Evolutionary conservation across 2,329 filamentous ascomycete genomes (phyloP), one percentile per base, ranked within the genome.

Genomic region (Fusarium xylarioides): DNA sequence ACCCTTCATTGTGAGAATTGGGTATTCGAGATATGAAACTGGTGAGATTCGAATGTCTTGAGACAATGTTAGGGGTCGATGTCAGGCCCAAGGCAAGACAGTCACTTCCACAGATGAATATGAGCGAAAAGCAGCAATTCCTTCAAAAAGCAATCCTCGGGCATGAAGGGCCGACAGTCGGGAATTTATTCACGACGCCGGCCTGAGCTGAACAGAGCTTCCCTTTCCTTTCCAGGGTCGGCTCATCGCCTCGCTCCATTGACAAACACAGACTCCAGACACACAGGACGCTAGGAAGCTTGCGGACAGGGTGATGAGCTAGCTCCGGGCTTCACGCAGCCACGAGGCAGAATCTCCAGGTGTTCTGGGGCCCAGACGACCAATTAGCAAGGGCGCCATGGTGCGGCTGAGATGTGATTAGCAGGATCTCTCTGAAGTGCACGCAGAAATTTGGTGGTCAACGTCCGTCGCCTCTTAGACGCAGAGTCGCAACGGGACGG

Each of bases 351-450:
- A 77, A 60, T 61, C 43, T 44, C 55, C 42, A 44, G 50, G 32
- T 54, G 11, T 40, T 34, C 57, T 64, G 54, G 35, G 30, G 47
- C 28, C 28, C 32, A 46, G 23, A 52, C 7, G 40, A 18, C 75
- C 75, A 77, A 77, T 77, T 30, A 68, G 46, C 40, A 35, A 21
- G 32, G 34, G n/a, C 26, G 42, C 35, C 28, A 58, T 52, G 60
- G 72, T 77, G 75, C 75, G 75, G 75, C 75, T 77, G 75, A 77
- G 67, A 55, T 21, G 66, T 57, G 55, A 74, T 67, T 66, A 63
- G 64, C 52, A 54, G 56, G 49, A 69, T 66, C 63, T 55, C 16
- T 50, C 32, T 54, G 50, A 50, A 60, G 55, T 66, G 64, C 56
- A 66, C 57, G 46, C 40, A 64, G 65, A 69, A 47, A 50, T 52